phyloP scores from a whole-genome alignment of 2,329 filamentous ascomycete species.

The Leptographium procerum region DNA sequence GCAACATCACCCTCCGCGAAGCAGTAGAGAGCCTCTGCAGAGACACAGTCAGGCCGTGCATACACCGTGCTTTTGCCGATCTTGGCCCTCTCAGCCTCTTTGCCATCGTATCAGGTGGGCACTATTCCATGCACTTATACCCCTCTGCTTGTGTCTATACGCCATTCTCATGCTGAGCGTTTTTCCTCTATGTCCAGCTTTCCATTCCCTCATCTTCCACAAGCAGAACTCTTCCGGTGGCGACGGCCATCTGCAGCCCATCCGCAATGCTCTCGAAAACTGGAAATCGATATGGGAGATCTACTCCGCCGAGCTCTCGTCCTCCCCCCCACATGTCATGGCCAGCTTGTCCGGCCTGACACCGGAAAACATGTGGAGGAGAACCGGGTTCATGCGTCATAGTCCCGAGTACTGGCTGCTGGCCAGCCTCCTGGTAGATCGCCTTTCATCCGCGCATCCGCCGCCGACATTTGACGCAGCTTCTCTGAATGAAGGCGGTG shows the following conservation, averaged over 20 bases:
- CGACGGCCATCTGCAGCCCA: background rate
- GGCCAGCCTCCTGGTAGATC: constrained; percentile 1
- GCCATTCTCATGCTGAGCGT: background rate
- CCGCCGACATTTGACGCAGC: no score
- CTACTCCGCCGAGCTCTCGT: background rate
- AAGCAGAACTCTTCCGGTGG: constrained; percentile 6
- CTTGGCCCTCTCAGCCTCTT: background rate
- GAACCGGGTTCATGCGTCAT: constrained; percentile 4
- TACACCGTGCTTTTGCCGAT: background rate
- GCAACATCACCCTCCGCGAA: background rate
- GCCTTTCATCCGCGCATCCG: background rate
- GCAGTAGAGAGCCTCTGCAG: constrained; percentile 1
- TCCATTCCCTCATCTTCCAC: constrained; percentile 4
- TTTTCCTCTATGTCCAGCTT: background rate
- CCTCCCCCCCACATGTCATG: constrained; percentile 2
- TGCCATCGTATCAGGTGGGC: background rate
- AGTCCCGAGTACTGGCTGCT: constrained; percentile 6
- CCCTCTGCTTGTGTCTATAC: background rate
- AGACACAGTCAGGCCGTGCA: background rate
- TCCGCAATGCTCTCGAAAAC: background rate
- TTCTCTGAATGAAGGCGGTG: no score
- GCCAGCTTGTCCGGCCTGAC: background rate
- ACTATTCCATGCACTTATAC: no score
- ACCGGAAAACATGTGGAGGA: constrained; percentile 2
- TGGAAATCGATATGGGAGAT: constrained; percentile 4